phyloP scores from a whole-genome alignment of 2,329 filamentous ascomycete genomes.

The Trichocomaceae sp. region DNA sequence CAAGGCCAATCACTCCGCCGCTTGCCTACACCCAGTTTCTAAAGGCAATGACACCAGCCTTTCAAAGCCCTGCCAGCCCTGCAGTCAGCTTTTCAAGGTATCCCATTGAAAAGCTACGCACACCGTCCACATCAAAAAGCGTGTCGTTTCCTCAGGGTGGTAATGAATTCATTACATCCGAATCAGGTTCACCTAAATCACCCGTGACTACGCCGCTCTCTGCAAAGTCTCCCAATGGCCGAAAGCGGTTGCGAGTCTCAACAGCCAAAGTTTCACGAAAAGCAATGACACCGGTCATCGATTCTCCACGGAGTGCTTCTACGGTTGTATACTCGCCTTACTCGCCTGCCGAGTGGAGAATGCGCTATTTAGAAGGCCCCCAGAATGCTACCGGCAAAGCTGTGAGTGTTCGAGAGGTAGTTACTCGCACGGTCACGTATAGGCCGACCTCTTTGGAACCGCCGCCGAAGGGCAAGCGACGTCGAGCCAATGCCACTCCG shows the following conservation, averaged over 20 bases:
- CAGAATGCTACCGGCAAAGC: slow-evolving; percentile 57
- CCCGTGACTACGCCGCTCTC: slow-evolving; percentile 53
- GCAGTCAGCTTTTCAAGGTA: slow-evolving; percentile 46
- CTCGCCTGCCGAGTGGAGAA: slow-evolving; percentile 74
- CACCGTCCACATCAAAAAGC: slow-evolving; percentile 36
- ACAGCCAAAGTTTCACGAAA: slow-evolving; percentile 52
- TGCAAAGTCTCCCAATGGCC: slow-evolving; percentile 50
- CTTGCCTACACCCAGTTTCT: slow-evolving; percentile 89
- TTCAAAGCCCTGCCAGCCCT: slow-evolving; percentile 62
- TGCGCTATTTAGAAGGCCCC: slow-evolving; percentile 56
- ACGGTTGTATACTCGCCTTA: slow-evolving; percentile 63
- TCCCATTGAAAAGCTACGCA: slow-evolving; percentile 25
- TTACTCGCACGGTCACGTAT: slow-evolving; percentile 91
- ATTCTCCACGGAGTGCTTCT: slow-evolving; percentile 62
- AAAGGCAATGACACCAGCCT: slow-evolving; percentile 65
- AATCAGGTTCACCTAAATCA: slow-evolving; percentile 53
- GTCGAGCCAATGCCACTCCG: slow-evolving; percentile 50
- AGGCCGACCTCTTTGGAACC: slow-evolving; percentile 70
- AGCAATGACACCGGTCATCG: slow-evolving; percentile 54
- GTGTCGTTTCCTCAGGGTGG: slow-evolving; percentile 43
- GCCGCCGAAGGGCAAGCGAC: slow-evolving; percentile 85
- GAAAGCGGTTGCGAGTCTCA: slow-evolving; percentile 66
- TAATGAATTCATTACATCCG: slow-evolving; percentile 49
- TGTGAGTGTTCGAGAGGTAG: slow-evolving; percentile 74
- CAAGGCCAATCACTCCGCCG: slow-evolving; percentile 86